Conservation (phyloP, 1,284 basidiomycete genomes). For the Melampsora americana region DNA sequence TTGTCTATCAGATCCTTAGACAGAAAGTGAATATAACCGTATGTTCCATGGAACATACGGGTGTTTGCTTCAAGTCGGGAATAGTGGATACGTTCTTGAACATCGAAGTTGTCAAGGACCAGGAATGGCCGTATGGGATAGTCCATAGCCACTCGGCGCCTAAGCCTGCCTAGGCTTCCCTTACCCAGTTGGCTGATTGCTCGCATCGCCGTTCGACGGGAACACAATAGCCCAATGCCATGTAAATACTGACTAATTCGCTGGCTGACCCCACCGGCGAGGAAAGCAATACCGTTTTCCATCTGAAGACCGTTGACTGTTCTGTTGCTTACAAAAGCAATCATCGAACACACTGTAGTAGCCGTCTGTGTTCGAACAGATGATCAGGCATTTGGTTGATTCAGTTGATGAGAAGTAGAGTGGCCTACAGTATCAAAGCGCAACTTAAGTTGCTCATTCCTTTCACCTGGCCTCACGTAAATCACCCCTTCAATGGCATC, state of each 20-base stretch:
- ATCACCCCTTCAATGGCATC: no score
- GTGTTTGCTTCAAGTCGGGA: background rate
- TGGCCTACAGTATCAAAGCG: no score
- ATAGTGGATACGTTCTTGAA: conserved; percentile 12
- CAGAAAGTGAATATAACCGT: conserved; percentile 11
- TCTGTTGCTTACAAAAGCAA: conserved; percentile 12
- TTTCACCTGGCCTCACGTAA: no score
- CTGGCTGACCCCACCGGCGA: conserved; percentile 7
- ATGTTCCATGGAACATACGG: no score
- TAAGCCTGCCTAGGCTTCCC: background rate
- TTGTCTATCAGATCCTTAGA: background rate
- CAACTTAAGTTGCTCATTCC: no score
- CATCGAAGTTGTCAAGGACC: conserved; percentile 23
- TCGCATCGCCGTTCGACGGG: background rate
- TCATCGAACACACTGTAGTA: conserved; percentile 15
- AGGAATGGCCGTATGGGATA: background rate
- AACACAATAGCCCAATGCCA: conserved; percentile 3
- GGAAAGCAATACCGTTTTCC: no score
- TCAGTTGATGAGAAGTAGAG: no score
- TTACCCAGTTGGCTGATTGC: no score
- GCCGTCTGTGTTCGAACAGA: no score
- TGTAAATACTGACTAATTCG: conserved; percentile 3
- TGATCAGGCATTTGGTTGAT: no score
- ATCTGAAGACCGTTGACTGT: background rate
- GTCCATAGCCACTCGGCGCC: background rate